Evolutionary conservation across 108 stramenopile species (phyloP), one percentile per base, ranked within the genome.

Genomic region (Schizochytrium sp.): DNA sequence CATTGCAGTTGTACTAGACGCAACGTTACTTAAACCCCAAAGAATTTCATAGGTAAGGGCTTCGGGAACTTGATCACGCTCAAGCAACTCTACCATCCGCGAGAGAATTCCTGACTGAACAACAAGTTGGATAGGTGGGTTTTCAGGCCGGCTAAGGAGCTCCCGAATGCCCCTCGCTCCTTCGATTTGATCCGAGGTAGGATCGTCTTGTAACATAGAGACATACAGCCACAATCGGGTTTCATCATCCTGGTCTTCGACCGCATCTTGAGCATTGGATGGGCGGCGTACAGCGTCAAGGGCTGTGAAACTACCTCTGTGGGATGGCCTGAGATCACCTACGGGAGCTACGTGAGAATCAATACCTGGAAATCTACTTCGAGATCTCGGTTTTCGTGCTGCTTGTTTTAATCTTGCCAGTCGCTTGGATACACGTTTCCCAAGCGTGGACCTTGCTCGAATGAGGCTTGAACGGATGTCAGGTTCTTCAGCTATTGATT

Each of bases 271-370:
- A 8, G 3, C 64, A 7, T 12, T 15, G 64, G 64, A 44, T 44
- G 15, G 12, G 64, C 64, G 64, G 42, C 40, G 59, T 17, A 60
- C 42, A 3, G 40, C 64, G 64, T 69, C 64, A 12, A 44, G 44
- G 42, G 44, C 0, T 38, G 64, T 44, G 64, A 44, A 69, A 38
- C 42, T 38, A 38, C 64, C 5, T 44, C 15, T 7, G 64, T 0
- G 7, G 19, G 64, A 69, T 38, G 64, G 15, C 64, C 64, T 1
- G 64, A 38, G 64, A 38, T 69, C 64, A 5, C 64, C 64, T 38
- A 69, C 15, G 64, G 64, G 64, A 0, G 64, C 64, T 38, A 69
- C 64, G 64, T 69, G 64, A 38, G 64, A 69, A 8, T 69, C 64
- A 44, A 69, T 69, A 7, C 64, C 64, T 5, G 64, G 64, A 1